Conservation (phyloP, 2,329 filamentous ascomycete species). For the Trichoderma atrobrunneum region DNA sequence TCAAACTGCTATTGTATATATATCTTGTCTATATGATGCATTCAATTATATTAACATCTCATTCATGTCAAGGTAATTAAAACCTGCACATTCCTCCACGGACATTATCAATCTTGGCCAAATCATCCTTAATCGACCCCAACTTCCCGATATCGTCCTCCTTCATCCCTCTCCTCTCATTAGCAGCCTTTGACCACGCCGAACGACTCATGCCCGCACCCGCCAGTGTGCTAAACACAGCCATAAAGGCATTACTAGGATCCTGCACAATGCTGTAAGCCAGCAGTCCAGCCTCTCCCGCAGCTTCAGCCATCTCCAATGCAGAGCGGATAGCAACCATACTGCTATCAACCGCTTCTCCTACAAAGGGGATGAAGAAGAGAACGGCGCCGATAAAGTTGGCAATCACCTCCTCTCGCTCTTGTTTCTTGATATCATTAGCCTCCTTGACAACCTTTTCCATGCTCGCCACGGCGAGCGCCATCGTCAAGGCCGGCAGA, state of each 20-base stretch:
- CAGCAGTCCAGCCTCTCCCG: conserved; percentile 26
- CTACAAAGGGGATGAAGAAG: conserved; percentile 50
- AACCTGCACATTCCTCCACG: conserved; percentile 8
- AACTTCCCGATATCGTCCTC: conserved; percentile 19
- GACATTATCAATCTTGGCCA: conserved; percentile 16
- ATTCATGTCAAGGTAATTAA: not conserved
- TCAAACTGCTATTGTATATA: too few species aligned
- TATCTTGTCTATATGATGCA: too few species aligned
- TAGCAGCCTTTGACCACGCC: conserved; percentile 19
- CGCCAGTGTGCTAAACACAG: conserved; percentile 25
- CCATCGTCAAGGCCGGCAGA: conserved; percentile 26
- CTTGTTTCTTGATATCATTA: conserved; percentile 24
- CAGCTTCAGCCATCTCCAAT: conserved; percentile 23
- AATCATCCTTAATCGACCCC: conserved; percentile 22
- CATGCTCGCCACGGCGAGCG: conserved; percentile 28
- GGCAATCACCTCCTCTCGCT: conserved; percentile 27
- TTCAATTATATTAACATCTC: too few species aligned
- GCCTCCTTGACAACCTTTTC: conserved; percentile 27
- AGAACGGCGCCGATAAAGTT: conserved; percentile 43
- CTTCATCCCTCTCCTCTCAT: conserved; percentile 21
- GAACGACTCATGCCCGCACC: conserved; percentile 20
- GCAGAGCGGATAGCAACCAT: conserved; percentile 21
- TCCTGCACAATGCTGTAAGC: conserved; percentile 27
- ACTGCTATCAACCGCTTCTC: conserved; percentile 37
- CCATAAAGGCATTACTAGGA: conserved; percentile 28